Percentiles rank a stretch among this genome's conserved stretches.
These are phyloP conservation scores for Aspergillus bombycis DNA, from an alignment of 2,329 filamentous ascomycete genomes.

Conservation along the genomic window DNA sequence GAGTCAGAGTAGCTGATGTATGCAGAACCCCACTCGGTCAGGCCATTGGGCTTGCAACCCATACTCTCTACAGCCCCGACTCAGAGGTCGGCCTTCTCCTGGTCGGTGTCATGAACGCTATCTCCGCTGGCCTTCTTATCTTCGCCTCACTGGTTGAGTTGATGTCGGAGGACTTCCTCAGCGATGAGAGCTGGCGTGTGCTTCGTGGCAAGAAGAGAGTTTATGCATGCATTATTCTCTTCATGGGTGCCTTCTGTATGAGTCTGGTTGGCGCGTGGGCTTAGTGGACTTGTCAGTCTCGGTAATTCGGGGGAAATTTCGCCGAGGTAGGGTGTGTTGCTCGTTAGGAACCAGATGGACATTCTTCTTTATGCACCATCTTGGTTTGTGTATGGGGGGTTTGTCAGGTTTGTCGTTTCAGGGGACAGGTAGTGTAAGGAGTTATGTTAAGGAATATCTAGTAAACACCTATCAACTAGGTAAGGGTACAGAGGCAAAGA, in stretches of 20 bases:
- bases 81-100: slow-evolving; percentile 73
- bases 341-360: background rate
- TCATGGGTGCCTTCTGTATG: slow-evolving; percentile 69
- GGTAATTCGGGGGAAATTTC: background rate
- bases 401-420: background rate
- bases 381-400: background rate
- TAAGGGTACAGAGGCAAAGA: no score
- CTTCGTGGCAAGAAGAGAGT: slow-evolving; percentile 65
- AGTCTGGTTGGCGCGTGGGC: slow-evolving; percentile 74
- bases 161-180: slow-evolving; percentile 76
- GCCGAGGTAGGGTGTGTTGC: background rate
- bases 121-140: slow-evolving; percentile 74
- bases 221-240: slow-evolving; percentile 66
- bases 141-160: slow-evolving; percentile 79
- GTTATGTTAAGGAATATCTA: no score
- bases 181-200: slow-evolving; percentile 72
- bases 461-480: no score
- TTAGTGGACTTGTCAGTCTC: slow-evolving; percentile 36
- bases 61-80: slow-evolving; percentile 73
- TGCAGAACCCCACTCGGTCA: slow-evolving; percentile 74
- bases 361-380: background rate
- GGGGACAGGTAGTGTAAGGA: background rate
- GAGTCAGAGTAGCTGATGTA: slow-evolving; percentile 6
- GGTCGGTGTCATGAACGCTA: slow-evolving; percentile 81
- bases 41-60: slow-evolving; percentile 75